Conservation (phyloP, 225 moss, liverwort and hornwort species). For the Marchantia paleacea region DNA sequence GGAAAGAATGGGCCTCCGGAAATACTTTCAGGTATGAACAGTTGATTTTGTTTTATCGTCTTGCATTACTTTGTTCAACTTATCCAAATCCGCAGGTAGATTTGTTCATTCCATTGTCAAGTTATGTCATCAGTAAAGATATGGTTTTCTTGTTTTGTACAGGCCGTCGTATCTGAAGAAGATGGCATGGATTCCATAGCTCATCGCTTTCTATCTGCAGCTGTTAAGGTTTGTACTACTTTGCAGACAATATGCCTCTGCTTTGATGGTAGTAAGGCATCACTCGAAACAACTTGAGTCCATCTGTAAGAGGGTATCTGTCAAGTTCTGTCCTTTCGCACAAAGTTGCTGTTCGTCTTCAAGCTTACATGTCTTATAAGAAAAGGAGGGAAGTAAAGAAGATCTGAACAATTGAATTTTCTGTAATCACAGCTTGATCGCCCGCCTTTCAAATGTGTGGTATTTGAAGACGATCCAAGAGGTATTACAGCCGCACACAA, state of each 20-base stretch:
- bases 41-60: too few relatives aligned
- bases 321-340: too few relatives aligned
- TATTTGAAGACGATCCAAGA: slow-evolving; percentile 96
- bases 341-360: too few relatives aligned
- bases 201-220: slow-evolving; percentile 89
- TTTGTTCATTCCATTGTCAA: too few relatives aligned
- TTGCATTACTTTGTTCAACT: not conserved
- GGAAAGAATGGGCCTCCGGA: slow-evolving; percentile 70
- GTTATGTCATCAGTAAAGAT: too few relatives aligned
- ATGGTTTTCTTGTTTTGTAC: not conserved
- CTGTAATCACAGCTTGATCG: slow-evolving; percentile 58
- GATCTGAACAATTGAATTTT: not conserved
- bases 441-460: slow-evolving; percentile 86
- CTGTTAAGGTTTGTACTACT: slow-evolving; percentile 56
- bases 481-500: slow-evolving; percentile 94
- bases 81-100: not conserved
- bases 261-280: not conserved
- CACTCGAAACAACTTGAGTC: too few relatives aligned
- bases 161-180: slow-evolving; percentile 87
- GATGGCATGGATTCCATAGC: slow-evolving; percentile 99
- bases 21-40: slow-evolving; percentile 56
- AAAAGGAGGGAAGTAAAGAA: not conserved
- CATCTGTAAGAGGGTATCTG: too few relatives aligned
- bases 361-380: not conserved
- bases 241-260: not conserved